Evolutionary conservation across 2,329 filamentous ascomycete genomes (phyloP), one percentile per base, ranked within the genome.

Genomic region (Diplodia seriata): DNA sequence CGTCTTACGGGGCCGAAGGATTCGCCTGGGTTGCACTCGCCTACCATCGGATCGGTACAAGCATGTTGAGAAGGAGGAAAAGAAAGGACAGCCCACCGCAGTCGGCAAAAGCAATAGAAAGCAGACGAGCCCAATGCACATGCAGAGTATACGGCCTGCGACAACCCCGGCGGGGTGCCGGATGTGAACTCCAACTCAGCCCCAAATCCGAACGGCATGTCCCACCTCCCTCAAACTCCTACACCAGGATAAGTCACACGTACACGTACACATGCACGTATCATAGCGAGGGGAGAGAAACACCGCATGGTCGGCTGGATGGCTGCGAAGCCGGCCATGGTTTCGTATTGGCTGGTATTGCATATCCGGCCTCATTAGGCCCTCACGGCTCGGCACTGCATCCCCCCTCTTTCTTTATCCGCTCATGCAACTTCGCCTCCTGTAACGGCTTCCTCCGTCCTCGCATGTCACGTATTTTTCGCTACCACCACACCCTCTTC

Each of bases 361-460:
- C 38, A 26, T 38, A 63, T 63, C 29, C 40, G 49, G 40, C 20
- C 23, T 43, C 55, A 26, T 26, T 4, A 47, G 20, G 36, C 38
- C 26, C 23, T n/a, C 31, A 7, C 54, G 54, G 31, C 56, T 38
- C 51, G 51, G 23, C 51, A 9, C 15, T 23, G 51, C 51, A 9
- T 6, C 31, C 20, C 14, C 18, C 29, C 36, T 63, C 23, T 36
- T 50, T 50, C 31, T 36, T 38, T 36, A 18, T 47, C 43, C 26
- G 18, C 20, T 29, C 61, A 66, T 47, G 33, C 63, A 55, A 33
- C 50, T 43, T 40, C 20, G n/a, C 62, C 47, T 54, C n/a, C 31
- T 55, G 50, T 20, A 15, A 57, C 59, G 59, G 47, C 43, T 63
- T 63, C 43, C 50, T 26, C 59, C 59, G 59, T 51, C 47, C 23